Evolutionary conservation across 495 filamentous ascomycete species (phyloP), one percentile per base, ranked within the genome.

Genomic region (Oidiodendron maius): DNA sequence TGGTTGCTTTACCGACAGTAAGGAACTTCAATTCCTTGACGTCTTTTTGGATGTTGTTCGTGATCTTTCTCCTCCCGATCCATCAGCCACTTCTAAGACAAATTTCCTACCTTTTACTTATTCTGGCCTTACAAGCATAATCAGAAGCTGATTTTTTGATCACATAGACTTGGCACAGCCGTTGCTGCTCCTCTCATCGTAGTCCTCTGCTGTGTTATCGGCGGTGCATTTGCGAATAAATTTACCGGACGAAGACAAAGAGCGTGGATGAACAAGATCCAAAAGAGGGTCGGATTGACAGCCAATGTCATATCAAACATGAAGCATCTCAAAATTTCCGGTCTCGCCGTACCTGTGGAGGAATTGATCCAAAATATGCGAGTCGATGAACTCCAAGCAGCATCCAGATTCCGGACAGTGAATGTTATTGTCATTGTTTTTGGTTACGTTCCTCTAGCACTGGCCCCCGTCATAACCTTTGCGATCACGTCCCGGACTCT

Each of bases 361-460:
- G 18, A 16, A 4, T 21, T 23, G 59, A 43, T 22, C 52, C 43
- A 56, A 49, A 13, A 58, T 57, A 12, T 28, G 30, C 16, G 44
- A n/a, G 3, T 34, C 18, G 15, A 22, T 6, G 44, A 46, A 15
- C 3, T 44, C 10, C 16, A 9, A 3, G 20, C 20, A 15, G 11
- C 5, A 9, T 17, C 15, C 3, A 4, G 6, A 12, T 44, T 44
- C 20, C 0, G 35, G 5, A 37, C 13, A n/a, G 18, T 37, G 5
- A 10, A 10, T 8, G 62, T 82, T 8, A 77, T 77, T 25, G 63
- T 78, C 15, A 75, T 73, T 25, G 64, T 80, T 15, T 37, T 37
- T 13, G 35, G 13, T 1, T 82, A 83, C 55, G 63, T 78, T n/a
- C 59, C 35, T 6, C 35, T 6, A 17, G 13, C n/a, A n/a, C 4